Evolutionary conservation across 2,329 filamentous ascomycete genomes (phyloP).

Genomic region (Botrytis elliptica): DNA sequence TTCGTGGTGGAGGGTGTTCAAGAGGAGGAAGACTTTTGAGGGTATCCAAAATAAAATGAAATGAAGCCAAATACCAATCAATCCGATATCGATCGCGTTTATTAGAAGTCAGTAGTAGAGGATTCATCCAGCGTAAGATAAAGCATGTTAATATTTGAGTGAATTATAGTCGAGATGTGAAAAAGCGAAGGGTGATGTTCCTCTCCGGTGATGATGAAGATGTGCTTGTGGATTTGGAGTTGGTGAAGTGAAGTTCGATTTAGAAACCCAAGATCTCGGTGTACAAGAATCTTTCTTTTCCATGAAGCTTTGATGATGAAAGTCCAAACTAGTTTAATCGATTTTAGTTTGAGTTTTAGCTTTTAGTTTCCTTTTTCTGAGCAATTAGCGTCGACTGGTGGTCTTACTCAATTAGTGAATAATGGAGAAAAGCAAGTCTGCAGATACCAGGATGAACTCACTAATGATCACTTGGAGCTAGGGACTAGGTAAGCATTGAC

Average conservation of each 20-base stretch:
- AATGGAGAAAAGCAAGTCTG: slow-evolving; percentile 21
- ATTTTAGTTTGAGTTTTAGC: not conserved
- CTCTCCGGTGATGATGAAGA: not conserved
- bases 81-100: not conserved
- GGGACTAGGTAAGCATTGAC: not conserved
- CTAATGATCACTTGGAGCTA: not conserved
- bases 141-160: not conserved
- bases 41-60: not conserved
- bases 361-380: not conserved
- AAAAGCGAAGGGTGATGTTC: not conserved
- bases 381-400: not conserved
- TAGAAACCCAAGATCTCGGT: not conserved
- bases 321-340: not conserved
- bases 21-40: not conserved
- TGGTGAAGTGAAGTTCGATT: not conserved
- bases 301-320: slow-evolving; percentile 20
- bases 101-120: not conserved
- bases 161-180: not conserved
- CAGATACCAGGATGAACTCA: not conserved
- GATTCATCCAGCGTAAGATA: not conserved
- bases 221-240: not conserved
- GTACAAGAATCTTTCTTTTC: slow-evolving; percentile 18
- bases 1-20: not conserved
- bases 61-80: not conserved
- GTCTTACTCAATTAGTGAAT: slow-evolving; percentile 11